Percentiles rank a stretch among this genome's conserved stretches.
Conservation (phyloP, 2,329 filamentous ascomycete genomes). For the Geosmithia flava region DNA sequence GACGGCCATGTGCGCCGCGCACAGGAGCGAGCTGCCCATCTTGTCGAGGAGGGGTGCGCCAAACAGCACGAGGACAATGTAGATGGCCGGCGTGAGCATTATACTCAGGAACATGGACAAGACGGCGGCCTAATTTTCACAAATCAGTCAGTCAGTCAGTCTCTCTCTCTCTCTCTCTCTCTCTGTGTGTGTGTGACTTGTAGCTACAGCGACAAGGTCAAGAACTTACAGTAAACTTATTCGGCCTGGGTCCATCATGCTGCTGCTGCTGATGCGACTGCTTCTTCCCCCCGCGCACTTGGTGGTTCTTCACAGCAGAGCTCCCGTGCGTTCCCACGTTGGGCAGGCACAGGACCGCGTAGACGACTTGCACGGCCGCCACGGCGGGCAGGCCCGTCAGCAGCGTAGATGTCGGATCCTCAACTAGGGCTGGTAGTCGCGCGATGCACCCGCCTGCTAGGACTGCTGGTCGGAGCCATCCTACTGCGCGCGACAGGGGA, state of each 20-base stretch:
- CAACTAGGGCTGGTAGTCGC: constrained; percentile 55
- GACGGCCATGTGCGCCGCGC: constrained; percentile 69
- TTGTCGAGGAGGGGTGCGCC: constrained; percentile 84
- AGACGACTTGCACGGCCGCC: constrained; percentile 49
- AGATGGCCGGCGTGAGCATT: constrained; percentile 52
- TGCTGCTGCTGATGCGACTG: constrained; percentile 16
- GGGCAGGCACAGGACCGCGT: constrained; percentile 52
- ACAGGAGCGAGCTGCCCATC: constrained; percentile 63
- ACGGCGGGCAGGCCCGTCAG: constrained; percentile 48
- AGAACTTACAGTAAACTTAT: constrained; percentile 31
- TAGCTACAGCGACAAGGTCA: not conserved
- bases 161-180: not conserved
- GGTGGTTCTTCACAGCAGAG: constrained; percentile 33
- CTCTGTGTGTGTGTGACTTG: not conserved
- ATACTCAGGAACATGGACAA: constrained; percentile 47
- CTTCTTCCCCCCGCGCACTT: constrained; percentile 38
- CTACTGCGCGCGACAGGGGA: constrained; percentile 33
- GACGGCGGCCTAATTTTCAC: constrained; percentile 28
- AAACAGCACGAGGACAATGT: constrained; percentile 67
- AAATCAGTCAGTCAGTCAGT: too few relatives aligned
- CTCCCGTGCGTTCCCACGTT: constrained; percentile 35
- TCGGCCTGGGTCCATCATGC: constrained; percentile 11
- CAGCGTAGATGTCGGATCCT: constrained; percentile 55
- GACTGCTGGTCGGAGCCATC: constrained; percentile 55
- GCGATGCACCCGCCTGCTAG: constrained; percentile 51